Percentiles rank a stretch among this genome's conserved stretches.
Conservation (phyloP, 192 early-diverging fungal species). For the Coemansia sp. region DNA sequence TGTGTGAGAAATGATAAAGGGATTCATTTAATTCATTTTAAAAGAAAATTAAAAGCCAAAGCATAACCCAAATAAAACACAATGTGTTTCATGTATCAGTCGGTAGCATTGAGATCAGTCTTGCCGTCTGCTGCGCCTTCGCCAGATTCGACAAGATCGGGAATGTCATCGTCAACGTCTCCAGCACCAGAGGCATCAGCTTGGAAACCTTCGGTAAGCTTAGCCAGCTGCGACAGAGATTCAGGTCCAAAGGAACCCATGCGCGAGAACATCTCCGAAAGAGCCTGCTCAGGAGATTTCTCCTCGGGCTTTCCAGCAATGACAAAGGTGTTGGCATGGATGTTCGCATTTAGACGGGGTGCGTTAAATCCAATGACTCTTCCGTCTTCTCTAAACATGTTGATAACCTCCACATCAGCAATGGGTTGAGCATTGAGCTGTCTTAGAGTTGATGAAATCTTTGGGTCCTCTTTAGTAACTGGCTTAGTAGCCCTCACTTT, state of each 20-base stretch:
- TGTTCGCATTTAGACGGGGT: conserved; percentile 81
- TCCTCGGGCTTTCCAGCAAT: conserved; percentile 80
- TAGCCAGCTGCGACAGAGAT: conserved; percentile 82
- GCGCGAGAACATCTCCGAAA: conserved; percentile 49
- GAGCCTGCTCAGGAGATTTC: conserved; percentile 49
- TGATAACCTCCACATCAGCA: conserved; percentile 91
- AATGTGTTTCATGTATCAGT: conserved; percentile 11
- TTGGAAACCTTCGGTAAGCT: conserved; percentile 86
- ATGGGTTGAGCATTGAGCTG: conserved; percentile 90
- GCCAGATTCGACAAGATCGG: conserved; percentile 82
- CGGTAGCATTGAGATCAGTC: conserved; percentile 53
- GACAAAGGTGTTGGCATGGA: conserved; percentile 91
- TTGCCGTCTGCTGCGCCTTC: conserved; percentile 59
- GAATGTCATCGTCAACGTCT: conserved; percentile 88
- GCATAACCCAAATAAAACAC: too few relatives aligned
- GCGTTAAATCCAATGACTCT: conserved; percentile 87
- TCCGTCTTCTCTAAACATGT: conserved; percentile 97
- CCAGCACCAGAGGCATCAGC: conserved; percentile 54
- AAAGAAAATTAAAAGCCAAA: background rate
- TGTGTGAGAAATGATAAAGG: background rate
- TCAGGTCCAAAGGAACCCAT: conserved; percentile 77
- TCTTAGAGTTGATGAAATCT: conserved; percentile 86
- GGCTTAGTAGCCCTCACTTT: conserved; percentile 66
- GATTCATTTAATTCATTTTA: background rate
- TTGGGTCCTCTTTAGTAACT: conserved; percentile 85